Conservation (phyloP, 805 yeast species). For the Kuraishia molischiana region DNA sequence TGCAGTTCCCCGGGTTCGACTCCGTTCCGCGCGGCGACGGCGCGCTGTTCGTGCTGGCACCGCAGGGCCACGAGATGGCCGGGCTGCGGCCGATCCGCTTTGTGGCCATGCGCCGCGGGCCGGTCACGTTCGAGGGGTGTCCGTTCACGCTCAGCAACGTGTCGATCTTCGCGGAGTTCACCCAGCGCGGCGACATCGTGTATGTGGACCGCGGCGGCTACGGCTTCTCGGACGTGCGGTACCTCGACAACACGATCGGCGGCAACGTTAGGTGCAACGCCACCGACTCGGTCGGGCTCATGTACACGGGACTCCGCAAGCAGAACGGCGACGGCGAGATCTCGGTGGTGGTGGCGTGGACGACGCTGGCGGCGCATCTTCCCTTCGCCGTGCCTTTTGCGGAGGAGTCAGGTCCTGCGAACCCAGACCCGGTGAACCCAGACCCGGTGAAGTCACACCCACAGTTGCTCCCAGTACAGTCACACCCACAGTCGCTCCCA, state of each 20-base stretch:
- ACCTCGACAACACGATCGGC: conserved; percentile 36
- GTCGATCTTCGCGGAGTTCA: conserved; percentile 12
- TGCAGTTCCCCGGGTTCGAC: conserved; percentile 11
- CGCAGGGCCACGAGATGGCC: background rate
- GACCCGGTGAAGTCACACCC: background rate
- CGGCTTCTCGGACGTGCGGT: conserved; percentile 27
- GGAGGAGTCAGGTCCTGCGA: background rate
- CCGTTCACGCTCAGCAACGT: conserved; percentile 15
- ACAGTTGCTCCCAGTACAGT: too few species aligned
- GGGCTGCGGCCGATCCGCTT: conserved; percentile 5
- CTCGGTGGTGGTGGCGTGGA: conserved; percentile 14
- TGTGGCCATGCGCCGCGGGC: background rate
- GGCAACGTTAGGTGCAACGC: conserved; percentile 18
- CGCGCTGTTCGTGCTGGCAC: background rate
- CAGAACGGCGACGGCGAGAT: conserved; percentile 37
- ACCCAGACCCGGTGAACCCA: background rate
- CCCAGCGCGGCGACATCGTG: conserved; percentile 13
- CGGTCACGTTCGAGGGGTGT: conserved; percentile 8
- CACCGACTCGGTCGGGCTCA: conserved; percentile 22
- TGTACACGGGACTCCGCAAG: conserved; percentile 27
- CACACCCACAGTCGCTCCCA: too few species aligned
- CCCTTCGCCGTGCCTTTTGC: background rate
- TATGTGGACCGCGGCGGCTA: conserved; percentile 11
- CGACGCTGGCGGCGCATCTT: background rate
- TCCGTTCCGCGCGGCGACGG: conserved; percentile 21